Evolutionary conservation across 1,139 yeast species (phyloP).

Genomic region (Magnusiomyces paraingens): DNA sequence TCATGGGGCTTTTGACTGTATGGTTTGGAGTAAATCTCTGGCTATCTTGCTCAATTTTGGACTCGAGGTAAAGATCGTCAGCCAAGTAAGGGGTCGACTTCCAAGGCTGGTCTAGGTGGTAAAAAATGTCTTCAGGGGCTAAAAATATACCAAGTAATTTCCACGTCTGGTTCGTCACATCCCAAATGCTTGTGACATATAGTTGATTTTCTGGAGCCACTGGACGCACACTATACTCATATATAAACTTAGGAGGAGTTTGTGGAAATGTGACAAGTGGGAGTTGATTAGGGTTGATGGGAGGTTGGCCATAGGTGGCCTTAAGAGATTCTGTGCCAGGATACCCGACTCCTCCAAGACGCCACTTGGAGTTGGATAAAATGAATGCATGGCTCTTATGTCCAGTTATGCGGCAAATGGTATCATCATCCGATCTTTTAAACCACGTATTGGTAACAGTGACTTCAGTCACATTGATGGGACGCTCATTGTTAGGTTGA

Average conservation of each 20-base stretch:
- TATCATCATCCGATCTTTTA: constrained; percentile 11
- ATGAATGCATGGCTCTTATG: constrained; percentile 11
- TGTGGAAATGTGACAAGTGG: not conserved
- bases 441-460: constrained; percentile 2
- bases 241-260: not conserved
- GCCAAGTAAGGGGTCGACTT: not conserved
- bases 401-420: constrained; percentile 10
- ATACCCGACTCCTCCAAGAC: constrained; percentile 5
- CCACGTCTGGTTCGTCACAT: constrained; percentile 5
- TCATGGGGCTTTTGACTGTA: too few species aligned
- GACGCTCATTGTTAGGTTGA: not conserved
- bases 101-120: not conserved
- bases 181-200: constrained; percentile 10
- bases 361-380: constrained; percentile 1
- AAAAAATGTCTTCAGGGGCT: constrained; percentile 8
- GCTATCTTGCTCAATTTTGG: too few species aligned
- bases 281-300: too few species aligned
- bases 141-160: constrained; percentile 6
- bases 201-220: constrained; percentile 6
- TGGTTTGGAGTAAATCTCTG: too few species aligned
- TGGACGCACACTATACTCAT: not conserved
- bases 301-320: not conserved
- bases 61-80: too few species aligned
- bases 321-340: constrained; percentile 3
- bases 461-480: not conserved